Evolutionary conservation across 345 rosid genomes (phyloP).

Genomic region (Ceriops zippeliana): DNA sequence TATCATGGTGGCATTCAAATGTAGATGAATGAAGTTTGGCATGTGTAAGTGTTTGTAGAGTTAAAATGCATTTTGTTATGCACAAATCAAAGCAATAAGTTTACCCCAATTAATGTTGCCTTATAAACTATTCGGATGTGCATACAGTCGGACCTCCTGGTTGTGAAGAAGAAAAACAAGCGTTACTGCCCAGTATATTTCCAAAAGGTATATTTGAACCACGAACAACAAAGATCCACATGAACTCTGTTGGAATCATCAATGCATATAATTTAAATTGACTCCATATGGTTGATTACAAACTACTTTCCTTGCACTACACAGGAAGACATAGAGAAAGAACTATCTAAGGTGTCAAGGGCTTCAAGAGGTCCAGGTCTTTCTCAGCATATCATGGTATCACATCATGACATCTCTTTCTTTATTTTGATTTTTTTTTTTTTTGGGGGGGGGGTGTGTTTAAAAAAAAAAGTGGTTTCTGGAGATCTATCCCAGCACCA

Average conservation of each 20-base stretch:
- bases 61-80: too few species aligned
- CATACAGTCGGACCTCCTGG: conserved; percentile 90
- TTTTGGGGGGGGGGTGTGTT: too few species aligned
- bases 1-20: too few species aligned
- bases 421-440: not conserved
- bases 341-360: conserved; percentile 67
- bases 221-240: conserved; percentile 8
- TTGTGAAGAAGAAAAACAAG: conserved; percentile 70
- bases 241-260: conserved; percentile 7
- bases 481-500: not conserved
- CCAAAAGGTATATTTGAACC: conserved; percentile 58
- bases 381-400: conserved; percentile 87
- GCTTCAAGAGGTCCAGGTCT: conserved; percentile 52
- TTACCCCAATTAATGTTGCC: conserved; percentile 5
- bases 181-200: conserved; percentile 91
- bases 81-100: not conserved
- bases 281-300: not conserved
- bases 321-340: conserved; percentile 88
- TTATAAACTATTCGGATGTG: conserved; percentile 7
- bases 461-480: not conserved
- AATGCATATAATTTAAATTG: not conserved
- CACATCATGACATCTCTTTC: not conserved
- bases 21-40: too few species aligned
- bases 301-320: conserved; percentile 13
- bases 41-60: too few species aligned